phyloP scores from a whole-genome alignment of 129 eudicot genomes.

The Glebionis coronaria region DNA sequence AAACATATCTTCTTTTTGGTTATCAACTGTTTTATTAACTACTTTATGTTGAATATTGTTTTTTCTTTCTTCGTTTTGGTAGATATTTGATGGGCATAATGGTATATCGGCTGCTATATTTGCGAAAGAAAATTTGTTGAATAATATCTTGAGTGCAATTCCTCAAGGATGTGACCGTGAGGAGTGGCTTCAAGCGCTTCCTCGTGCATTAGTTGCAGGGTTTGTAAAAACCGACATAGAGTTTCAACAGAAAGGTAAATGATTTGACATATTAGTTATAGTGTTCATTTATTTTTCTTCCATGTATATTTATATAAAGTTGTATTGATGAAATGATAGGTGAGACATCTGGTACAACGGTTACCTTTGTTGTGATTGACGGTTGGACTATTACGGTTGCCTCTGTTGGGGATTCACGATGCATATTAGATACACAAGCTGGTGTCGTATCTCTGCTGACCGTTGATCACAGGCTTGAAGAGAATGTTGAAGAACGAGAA shows the following conservation, averaged over 20 bases:
- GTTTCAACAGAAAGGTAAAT: conserved; percentile 90
- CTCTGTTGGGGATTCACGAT: conserved; percentile 95
- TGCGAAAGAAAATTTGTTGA: conserved; percentile 79
- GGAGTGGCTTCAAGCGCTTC: conserved; percentile 97
- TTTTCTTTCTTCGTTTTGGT: conserved; percentile 14
- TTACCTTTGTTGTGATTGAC: conserved; percentile 87
- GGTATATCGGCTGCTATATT: conserved; percentile 97
- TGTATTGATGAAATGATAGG: conserved; percentile 40
- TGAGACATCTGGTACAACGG: conserved; percentile 95
- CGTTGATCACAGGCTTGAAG: conserved; percentile 97
- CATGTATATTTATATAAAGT: neutral
- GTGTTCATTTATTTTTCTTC: neutral
- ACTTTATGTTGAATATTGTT: conserved; percentile 6
- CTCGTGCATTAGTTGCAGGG: conserved; percentile 92
- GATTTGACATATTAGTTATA: neutral
- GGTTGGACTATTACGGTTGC: conserved; percentile 99
- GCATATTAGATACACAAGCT: conserved; percentile 91
- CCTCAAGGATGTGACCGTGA: conserved; percentile 79
- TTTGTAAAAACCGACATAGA: conserved; percentile 97
- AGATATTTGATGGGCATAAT: conserved; percentile 98
- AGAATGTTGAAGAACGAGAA: conserved; percentile 86
- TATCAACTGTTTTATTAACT: neutral
- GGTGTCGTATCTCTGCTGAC: conserved; percentile 88
- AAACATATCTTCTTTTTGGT: neutral
- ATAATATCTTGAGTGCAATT: conserved; percentile 81